Percentiles rank a stretch among this genome's conserved stretches.
phyloP scores from a whole-genome alignment of 306 rosid genomes.

The Lablab purpureus region DNA sequence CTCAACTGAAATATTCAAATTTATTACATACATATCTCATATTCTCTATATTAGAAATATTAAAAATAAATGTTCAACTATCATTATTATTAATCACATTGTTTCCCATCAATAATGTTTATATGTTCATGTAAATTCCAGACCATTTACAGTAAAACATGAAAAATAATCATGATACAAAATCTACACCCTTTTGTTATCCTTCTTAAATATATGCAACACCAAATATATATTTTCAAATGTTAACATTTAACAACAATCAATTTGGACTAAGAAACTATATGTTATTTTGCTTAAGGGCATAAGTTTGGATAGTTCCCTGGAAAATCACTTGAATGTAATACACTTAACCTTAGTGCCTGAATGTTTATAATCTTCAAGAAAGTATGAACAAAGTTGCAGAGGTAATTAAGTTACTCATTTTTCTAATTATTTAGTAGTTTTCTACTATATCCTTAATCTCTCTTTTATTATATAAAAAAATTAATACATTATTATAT shows the following conservation, averaged over 20 bases:
- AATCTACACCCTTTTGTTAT: conserved; percentile 51
- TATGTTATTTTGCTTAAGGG: conserved; percentile 49
- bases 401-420: not conserved
- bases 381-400: conserved; percentile 4
- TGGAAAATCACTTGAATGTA: conserved; percentile 41
- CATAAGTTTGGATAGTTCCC: conserved; percentile 52
- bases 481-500: not conserved
- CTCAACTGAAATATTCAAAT: too few species aligned
- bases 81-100: too few species aligned
- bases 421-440: not conserved
- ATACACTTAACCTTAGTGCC: conserved; percentile 52
- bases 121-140: too few species aligned
- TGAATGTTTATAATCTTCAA: conserved; percentile 60
- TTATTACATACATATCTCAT: too few species aligned
- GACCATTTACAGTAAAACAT: too few species aligned
- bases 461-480: not conserved
- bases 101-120: too few species aligned
- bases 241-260: conserved; percentile 49
- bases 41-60: too few species aligned
- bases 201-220: conserved; percentile 63
- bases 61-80: too few species aligned
- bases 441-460: not conserved
- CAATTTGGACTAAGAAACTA: conserved; percentile 36
- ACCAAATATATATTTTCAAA: conserved; percentile 47
- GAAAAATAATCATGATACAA: conserved; percentile 53